Percentiles rank a stretch among this genome's conserved stretches.
These are phyloP conservation scores for Erigeron canadensis DNA, from an alignment of 129 eudicot species.

Conservation along the genomic window DNA sequence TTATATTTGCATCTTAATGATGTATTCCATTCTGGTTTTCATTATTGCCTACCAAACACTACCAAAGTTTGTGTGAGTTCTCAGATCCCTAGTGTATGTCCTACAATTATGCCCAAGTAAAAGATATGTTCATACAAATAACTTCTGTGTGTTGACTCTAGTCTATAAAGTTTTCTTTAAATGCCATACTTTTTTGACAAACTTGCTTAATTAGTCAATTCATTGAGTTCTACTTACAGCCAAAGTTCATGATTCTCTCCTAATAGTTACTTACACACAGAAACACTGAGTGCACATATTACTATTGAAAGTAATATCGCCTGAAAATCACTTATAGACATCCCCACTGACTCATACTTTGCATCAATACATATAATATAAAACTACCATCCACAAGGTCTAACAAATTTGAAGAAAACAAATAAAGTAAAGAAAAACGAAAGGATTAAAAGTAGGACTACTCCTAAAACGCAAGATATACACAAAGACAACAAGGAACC, in stretches of 20 bases:
- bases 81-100: too few species aligned
- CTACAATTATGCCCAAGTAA: too few species aligned
- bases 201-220: background rate
- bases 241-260: constrained; percentile 1
- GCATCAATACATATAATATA: background rate
- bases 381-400: constrained; percentile 9
- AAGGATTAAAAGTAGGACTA: background rate
- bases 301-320: constrained; percentile 11
- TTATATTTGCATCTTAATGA: too few species aligned
- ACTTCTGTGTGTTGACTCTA: too few species aligned
- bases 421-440: background rate
- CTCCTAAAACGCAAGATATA: background rate
- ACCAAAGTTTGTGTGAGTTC: too few species aligned
- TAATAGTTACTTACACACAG: background rate
- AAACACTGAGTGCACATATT: background rate
- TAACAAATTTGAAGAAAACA: background rate
- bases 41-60: too few species aligned
- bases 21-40: too few species aligned
- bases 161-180: too few species aligned
- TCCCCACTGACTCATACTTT: background rate
- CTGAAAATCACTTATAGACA: background rate
- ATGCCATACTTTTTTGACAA: too few species aligned
- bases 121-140: too few species aligned
- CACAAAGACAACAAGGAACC: constrained; percentile 12
- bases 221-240: background rate